phyloP scores from a whole-genome alignment of 169 alveolate species.

The Theileria sp. region DNA sequence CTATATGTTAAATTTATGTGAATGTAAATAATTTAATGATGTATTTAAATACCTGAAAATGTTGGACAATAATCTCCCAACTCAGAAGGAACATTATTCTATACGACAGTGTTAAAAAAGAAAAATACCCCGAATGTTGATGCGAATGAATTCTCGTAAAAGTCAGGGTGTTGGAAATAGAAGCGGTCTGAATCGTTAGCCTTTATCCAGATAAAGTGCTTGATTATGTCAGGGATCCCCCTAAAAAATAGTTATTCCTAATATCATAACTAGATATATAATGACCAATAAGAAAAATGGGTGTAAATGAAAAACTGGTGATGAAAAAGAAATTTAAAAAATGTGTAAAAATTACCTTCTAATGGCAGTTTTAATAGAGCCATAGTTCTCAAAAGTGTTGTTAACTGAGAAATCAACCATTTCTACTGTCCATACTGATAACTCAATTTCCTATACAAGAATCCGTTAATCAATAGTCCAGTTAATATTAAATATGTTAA shows the following conservation, averaged over 20 bases:
- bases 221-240: conserved; percentile 62
- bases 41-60: conserved; percentile 45
- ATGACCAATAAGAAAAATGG: too few species aligned
- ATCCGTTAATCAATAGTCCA: not conserved
- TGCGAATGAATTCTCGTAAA: conserved; percentile 47
- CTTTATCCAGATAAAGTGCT: conserved; percentile 64
- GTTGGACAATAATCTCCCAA: conserved; percentile 68
- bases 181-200: conserved; percentile 65
- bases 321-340: not conserved
- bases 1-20: not conserved
- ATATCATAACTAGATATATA: not conserved
- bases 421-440: conserved; percentile 60
- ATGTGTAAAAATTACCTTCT: conserved; percentile 41
- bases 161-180: conserved; percentile 56
- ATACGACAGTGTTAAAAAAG: not conserved
- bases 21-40: not conserved
- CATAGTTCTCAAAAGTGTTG: conserved; percentile 49
- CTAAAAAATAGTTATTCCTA: conserved; percentile 2
- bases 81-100: conserved; percentile 37
- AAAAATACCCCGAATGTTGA: conserved; percentile 51
- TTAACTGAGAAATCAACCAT: conserved; percentile 55
- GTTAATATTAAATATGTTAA: not conserved
- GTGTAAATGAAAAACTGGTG: not conserved
- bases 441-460: conserved; percentile 43
- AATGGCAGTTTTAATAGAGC: conserved; percentile 64